Evolutionary conservation across 1,284 basidiomycete species (phyloP).

Genomic region (Ustanciosporium gigantosporum): DNA sequence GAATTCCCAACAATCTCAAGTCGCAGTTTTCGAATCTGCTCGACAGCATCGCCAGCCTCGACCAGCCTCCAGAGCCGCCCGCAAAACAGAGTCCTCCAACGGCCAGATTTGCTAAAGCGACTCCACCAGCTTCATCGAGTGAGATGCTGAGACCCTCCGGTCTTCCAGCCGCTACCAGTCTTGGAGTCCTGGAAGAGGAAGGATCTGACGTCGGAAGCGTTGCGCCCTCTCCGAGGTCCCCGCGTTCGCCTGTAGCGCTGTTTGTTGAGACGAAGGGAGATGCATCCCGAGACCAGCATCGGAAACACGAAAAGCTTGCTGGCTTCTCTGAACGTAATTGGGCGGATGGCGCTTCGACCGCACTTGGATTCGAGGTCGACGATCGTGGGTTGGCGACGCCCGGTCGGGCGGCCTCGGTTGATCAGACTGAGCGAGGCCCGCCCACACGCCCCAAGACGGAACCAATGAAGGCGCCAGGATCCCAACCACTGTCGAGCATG

Average conservation of each 20-base stretch:
- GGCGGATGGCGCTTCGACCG: background rate
- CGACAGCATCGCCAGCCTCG: constrained; percentile 17
- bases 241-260: constrained; percentile 9
- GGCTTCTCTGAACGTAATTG: background rate
- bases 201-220: constrained; percentile 22
- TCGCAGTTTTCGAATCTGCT: constrained; percentile 19
- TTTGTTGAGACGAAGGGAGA: background rate
- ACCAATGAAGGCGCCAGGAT: background rate
- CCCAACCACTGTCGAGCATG: background rate
- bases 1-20: constrained; percentile 22
- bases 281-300: too few species aligned
- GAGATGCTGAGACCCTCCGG: background rate
- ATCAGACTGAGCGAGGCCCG: background rate
- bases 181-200: constrained; percentile 33
- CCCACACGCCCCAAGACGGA: constrained; percentile 11
- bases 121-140: background rate
- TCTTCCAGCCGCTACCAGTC: background rate
- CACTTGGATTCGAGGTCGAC: constrained; percentile 20
- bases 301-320: background rate
- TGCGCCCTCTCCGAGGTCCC: constrained; percentile 18
- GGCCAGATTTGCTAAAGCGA: background rate
- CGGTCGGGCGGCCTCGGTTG: background rate
- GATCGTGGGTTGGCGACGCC: constrained; percentile 11
- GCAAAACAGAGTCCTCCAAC: constrained; percentile 1
- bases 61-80: constrained; percentile 3